Base-by-base conservation (phyloP, 2,329 filamentous ascomycete species). In the Diaporthe citrichinensis region DNA sequence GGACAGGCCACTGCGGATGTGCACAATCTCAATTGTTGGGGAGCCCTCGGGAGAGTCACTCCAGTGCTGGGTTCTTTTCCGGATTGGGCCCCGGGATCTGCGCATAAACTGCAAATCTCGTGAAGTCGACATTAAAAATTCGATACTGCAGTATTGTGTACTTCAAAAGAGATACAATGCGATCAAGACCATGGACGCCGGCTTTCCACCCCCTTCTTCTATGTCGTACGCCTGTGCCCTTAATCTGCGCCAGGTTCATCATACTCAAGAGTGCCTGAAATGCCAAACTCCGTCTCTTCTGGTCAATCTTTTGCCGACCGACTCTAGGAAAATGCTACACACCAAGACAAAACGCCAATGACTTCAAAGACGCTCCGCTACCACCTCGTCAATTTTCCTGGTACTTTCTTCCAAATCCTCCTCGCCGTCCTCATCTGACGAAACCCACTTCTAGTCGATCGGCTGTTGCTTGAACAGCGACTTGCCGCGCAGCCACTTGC, bases 391-490 rank as follows among this genome's bases (percentile, higher is more conserved):
- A n/a, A 44, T 62, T 25, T 23, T 34, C 57, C 23, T 23, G 15
- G 34, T 23, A 31, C 28, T 41, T 69, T 28, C 75, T 58, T 59
- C 39, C 46, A 39, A 39, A 9, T 28, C 34, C 36, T 55, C 44
- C 20, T 61, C 49, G 39, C 62, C 73, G 76, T 65, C 67, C 23
- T 77, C 65, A 23, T 74, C 71, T 20, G 65, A 57, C 25, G 44
- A 71, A 28, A 77, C 72, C 73, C 81, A 80, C 62, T 76, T 79
- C 85, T 85, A 90, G 77, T 90, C 90, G 71, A 91, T 87, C 61
- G 93, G 91, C 83, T 93, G 92, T 88, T 98, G 96, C 85, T 98
- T 98, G 84, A 98, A 98, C 80, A 98, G 90, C 80, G 95, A 98
- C 87, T 98, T 98, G 25, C 96, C 96, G 77, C 92, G 90, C 81